Base-by-base conservation (phyloP, 2,329 filamentous ascomycete genomes). In the Calycina herbarum region DNA sequence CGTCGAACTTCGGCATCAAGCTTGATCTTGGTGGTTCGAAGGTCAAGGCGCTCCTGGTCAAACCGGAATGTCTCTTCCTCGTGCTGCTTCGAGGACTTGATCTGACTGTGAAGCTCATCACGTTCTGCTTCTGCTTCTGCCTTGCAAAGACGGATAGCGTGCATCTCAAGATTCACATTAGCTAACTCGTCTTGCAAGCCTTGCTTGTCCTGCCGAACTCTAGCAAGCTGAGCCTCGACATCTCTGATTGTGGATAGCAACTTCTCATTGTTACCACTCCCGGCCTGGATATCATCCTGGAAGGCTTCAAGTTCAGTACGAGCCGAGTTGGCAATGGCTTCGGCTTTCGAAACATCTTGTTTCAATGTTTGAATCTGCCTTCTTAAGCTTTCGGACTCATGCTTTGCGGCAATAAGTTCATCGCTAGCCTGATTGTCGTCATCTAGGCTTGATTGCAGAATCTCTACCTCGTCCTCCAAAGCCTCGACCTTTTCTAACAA, bases 391-490 rank as follows among this genome's bases (percentile, higher is more conserved):
- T 81, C 79, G 0, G 77, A 75, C 61, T 77, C 72, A 45, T 82
- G 77, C 64, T 79, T 81, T 15, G 81, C 78, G 57, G 78, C 77
- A 61, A 78, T 73, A 10, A 84, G 73, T 57, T 83, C 81, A 48
- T 81, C 77, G 17, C 79, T 84, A 5, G 84, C 83, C 66, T 85
- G 83, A 56, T 84, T 83, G 74, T 90, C 88, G 60, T 91, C 88
- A 60, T 79, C 77, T 13, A 79, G 65, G 33, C 74, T 76, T n/a
- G 75, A 77, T 75, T 93, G 89, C 15, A 94, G 78, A 33, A 92
- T 85, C 62, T 92, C 88, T n/a, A 93, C 82, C 74, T 93, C 91
- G 69, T 93, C 90, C 74, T 94, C 89, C 24, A 94, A 76, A 7
- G 83, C 83, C 65, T 90, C 85, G 1, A 88, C 81, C 75, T 88